These are phyloP conservation scores for Decorospora gaudefroyi DNA, from an alignment of 2,329 filamentous ascomycete species.

Conservation along the genomic window DNA sequence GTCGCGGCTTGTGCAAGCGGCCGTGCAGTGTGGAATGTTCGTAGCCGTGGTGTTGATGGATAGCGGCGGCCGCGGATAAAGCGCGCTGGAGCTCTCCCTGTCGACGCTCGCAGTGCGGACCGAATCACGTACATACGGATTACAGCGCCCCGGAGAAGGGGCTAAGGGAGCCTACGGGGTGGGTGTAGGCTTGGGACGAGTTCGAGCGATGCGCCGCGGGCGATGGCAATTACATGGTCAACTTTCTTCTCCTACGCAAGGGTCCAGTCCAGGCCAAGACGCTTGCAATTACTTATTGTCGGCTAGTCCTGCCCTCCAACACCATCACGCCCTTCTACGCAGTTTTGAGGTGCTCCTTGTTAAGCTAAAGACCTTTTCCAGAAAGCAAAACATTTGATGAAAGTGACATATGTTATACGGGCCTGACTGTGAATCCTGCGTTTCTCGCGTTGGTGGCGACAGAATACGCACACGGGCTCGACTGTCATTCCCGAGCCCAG, in stretches of 20 bases:
- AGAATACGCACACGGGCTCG: no score
- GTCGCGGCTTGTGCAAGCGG: conserved; percentile 32
- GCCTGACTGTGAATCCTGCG: no score
- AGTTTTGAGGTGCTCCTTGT: no score
- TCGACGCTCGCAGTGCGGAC: conserved; percentile 49
- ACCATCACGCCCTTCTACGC: conserved; percentile 1
- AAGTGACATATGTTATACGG: no score
- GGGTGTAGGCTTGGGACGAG: conserved; percentile 17
- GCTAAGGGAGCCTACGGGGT: conserved; percentile 26
- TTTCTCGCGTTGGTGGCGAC: no score
- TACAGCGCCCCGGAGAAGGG: conserved; percentile 22
- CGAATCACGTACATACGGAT: conserved; percentile 51
- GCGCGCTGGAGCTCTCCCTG: conserved; percentile 45
- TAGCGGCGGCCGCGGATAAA: conserved; percentile 46
- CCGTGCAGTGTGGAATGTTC: conserved; percentile 44
- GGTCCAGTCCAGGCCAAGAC: conserved; percentile 20
- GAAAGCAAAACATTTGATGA: no score
- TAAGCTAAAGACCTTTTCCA: no score
- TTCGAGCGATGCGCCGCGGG: conserved; percentile 25
- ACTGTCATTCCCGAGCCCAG: no score
- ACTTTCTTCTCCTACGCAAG: conserved; percentile 27
- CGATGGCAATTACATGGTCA: conserved; percentile 19
- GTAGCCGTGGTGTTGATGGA: conserved; percentile 33
- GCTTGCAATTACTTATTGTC: conserved; percentile 1
- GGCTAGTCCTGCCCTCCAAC: conserved; percentile 8